Base-by-base conservation (phyloP, 148 eudicot species). In the Chenopodium quinoa region DNA sequence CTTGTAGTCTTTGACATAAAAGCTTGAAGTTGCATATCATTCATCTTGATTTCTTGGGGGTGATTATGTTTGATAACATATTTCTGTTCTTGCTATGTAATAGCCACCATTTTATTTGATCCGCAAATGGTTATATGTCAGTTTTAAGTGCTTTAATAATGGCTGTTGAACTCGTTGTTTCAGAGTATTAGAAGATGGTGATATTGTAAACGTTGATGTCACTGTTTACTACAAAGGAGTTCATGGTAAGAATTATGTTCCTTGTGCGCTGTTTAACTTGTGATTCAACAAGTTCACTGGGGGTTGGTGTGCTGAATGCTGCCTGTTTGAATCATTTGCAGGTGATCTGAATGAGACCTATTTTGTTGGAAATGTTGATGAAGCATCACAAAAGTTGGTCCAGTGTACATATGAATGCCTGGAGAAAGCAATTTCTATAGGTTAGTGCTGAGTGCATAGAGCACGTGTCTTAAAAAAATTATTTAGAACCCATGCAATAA, bases 101-200 rank as follows among this genome's bases (percentile, higher is more conserved):
- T n/a, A 48, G 48, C 31, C 22, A 62, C 9, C 3, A 44, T 74
- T 48, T 65, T 65, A 47, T 46, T 84, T 69, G 44, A 32, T 67
- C 37, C 29, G n/a, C 12, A 58, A 40, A 73, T 79, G 16, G 54
- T 74, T 75, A 17, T 22, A 62, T 74, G 46, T 40, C 54, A 29
- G 2, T 44, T 73, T 54, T 73, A 40, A 32, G 7, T 81, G 81
- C 23, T 70, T 78, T 73, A n/a, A 25, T 68, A 29, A 79, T 80
- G 73, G 34, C 78, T 47, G 44, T 19, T 29, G 65, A 44, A 72
- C 76, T 81, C 34, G 13, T 74, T 78, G 68, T 86, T 87, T 69
- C 94, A 96, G 99, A 90, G 94, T 90, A 87, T 84, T 96, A 78
- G 98, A 96, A 86, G 99, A 96, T 85, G 99, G 99, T 9, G 99